A percentile compares a stretch with the other conserved stretches of the same genome.
Conservation (phyloP, 2,329 filamentous ascomycete species). For the Xylariaceae sp. region DNA sequence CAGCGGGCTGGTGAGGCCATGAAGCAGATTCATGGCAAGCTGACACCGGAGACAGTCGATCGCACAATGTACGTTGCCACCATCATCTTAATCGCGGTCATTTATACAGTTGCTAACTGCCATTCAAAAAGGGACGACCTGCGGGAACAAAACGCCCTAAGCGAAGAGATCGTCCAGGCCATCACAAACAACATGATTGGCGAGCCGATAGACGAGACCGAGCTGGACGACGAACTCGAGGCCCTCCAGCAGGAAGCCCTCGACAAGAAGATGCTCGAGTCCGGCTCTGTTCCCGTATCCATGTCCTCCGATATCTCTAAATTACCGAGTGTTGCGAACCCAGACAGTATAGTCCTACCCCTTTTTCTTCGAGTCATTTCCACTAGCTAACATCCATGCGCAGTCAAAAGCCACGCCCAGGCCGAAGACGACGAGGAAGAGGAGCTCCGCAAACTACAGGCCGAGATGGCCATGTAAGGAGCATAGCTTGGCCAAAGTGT, state of each 20-base stretch:
- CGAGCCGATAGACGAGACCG: constrained; percentile 74
- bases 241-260: constrained; percentile 85
- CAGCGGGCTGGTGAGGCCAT: constrained; percentile 85
- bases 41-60: constrained; percentile 93
- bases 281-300: constrained; percentile 72
- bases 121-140: constrained; percentile 67
- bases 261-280: constrained; percentile 89
- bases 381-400: constrained; percentile 16
- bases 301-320: constrained; percentile 57
- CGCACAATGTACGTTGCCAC: constrained; percentile 71
- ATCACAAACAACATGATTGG: constrained; percentile 67
- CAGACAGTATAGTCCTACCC: constrained; percentile 61
- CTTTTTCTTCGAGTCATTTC: background rate
- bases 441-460: constrained; percentile 86
- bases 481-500: background rate
- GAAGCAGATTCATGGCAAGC: constrained; percentile 83
- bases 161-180: constrained; percentile 83
- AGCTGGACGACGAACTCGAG: constrained; percentile 81
- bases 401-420: constrained; percentile 48
- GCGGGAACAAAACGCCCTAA: constrained; percentile 85
- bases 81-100: background rate
- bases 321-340: constrained; percentile 68
- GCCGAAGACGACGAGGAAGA: constrained; percentile 91
- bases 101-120: constrained; percentile 9
- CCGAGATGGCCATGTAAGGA: constrained; percentile 89